Conservation (phyloP, 1,139 yeast genomes). For the Spathaspora sp. region DNA sequence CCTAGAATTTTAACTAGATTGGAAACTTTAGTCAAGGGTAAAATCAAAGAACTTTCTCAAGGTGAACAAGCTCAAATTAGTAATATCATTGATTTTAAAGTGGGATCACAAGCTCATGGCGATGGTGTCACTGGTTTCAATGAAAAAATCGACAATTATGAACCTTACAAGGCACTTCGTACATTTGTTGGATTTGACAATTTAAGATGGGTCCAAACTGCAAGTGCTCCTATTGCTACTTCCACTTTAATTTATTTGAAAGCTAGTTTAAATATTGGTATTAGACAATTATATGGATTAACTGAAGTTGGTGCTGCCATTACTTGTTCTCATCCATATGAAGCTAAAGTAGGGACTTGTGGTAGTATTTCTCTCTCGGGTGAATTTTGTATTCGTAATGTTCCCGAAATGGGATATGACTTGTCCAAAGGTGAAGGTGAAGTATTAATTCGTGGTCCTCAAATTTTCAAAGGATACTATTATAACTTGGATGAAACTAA, state of each 20-base stretch:
- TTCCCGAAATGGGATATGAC: slow-evolving; percentile 29
- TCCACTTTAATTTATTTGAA: slow-evolving; percentile 32
- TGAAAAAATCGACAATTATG: slow-evolving; percentile 21
- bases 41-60: slow-evolving; percentile 22
- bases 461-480: slow-evolving; percentile 30
- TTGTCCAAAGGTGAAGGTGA: slow-evolving; percentile 28
- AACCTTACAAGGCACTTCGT: slow-evolving; percentile 27
- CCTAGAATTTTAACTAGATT: slow-evolving; percentile 33
- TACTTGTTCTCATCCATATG: slow-evolving; percentile 27
- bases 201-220: slow-evolving; percentile 27
- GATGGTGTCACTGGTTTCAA: slow-evolving; percentile 29
- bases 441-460: slow-evolving; percentile 32
- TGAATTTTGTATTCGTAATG: slow-evolving; percentile 27
- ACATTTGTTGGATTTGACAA: slow-evolving; percentile 30
- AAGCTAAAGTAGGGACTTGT: slow-evolving; percentile 34
- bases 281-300: slow-evolving; percentile 37
- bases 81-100: slow-evolving; percentile 24
- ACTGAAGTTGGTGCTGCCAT: slow-evolving; percentile 40
- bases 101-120: slow-evolving; percentile 21
- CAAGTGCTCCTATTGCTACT: slow-evolving; percentile 38
- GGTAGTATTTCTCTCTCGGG: slow-evolving; percentile 29
- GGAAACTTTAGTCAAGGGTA: slow-evolving; percentile 40
- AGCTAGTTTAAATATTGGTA: slow-evolving; percentile 33
- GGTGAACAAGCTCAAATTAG: slow-evolving; percentile 17
- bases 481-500: slow-evolving; percentile 26